Conservation (phyloP, 2,329 filamentous ascomycete genomes). For the Annulohypoxylon truncatum region DNA sequence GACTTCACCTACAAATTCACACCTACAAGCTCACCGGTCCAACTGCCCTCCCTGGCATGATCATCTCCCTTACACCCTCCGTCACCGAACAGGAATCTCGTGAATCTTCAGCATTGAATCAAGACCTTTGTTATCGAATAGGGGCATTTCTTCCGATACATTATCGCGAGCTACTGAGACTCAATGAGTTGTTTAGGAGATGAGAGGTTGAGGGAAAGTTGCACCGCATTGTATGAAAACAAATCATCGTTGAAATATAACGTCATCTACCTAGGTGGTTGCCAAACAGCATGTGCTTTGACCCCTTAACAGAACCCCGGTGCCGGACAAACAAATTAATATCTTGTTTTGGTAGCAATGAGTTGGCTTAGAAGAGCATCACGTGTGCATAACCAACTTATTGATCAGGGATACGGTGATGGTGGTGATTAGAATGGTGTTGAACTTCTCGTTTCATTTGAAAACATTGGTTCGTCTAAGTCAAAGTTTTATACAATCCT, state of each 20-base stretch:
- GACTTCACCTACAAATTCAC: not conserved
- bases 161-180: not conserved
- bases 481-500: no score
- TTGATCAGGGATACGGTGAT: not conserved
- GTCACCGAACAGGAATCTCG: not conserved
- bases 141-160: not conserved
- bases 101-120: not conserved
- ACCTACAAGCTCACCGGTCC: not conserved
- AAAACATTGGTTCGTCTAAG: no score
- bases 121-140: not conserved
- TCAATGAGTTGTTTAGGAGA: not conserved
- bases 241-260: not conserved
- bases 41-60: not conserved
- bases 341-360: not conserved
- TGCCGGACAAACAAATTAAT: not conserved
- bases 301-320: not conserved
- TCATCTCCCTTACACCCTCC: not conserved
- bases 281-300: not conserved
- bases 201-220: not conserved
- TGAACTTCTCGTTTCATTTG: not conserved
- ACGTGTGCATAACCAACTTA: not conserved
- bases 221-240: not conserved
- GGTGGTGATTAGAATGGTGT: not conserved
- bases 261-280: not conserved
- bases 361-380: not conserved